A percentile compares a stretch with the other conserved stretches of the same genome.
These are phyloP conservation scores for Lichenothelia convexa DNA, from an alignment of 495 filamentous ascomycete species.

Conservation along the genomic window DNA sequence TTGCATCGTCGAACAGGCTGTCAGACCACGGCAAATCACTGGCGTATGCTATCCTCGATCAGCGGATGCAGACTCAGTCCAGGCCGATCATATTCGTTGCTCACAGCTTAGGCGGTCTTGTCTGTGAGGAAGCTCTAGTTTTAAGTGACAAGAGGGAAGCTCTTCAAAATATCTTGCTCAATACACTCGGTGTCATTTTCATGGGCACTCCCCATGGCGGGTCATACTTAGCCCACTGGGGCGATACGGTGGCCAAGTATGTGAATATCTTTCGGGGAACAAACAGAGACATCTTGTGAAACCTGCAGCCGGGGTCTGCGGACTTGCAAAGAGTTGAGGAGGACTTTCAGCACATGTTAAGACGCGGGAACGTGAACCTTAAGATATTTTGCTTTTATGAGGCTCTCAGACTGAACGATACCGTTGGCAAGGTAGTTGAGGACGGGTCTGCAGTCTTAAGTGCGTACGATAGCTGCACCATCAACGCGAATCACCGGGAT, in stretches of 20 bases:
- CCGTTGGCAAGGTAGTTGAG: not conserved
- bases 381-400: not conserved
- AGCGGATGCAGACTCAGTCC: too few relatives aligned
- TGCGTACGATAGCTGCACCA: not conserved
- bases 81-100: too few relatives aligned
- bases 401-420: not conserved
- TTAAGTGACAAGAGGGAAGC: too few relatives aligned
- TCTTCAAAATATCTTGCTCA: too few relatives aligned
- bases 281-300: slow-evolving; percentile 3
- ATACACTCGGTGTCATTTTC: slow-evolving; percentile 6
- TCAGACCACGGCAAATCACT: slow-evolving; percentile 2
- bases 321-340: slow-evolving; percentile 1
- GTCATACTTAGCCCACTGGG: slow-evolving; percentile 7
- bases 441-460: not conserved
- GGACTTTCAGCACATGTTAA: slow-evolving; percentile 4
- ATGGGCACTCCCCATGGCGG: slow-evolving; percentile 10
- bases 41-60: too few relatives aligned
- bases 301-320: slow-evolving; percentile 2
- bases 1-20: slow-evolving; percentile 1
- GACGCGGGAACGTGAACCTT: slow-evolving; percentile 2
- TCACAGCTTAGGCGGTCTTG: too few relatives aligned
- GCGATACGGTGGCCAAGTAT: not conserved
- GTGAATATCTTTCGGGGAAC: slow-evolving; percentile 1
- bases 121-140: not conserved
- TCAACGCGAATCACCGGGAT: slow-evolving; percentile 1